phyloP scores from a whole-genome alignment of 2,329 filamentous ascomycete species.

The Colletotrichum caudatum region DNA sequence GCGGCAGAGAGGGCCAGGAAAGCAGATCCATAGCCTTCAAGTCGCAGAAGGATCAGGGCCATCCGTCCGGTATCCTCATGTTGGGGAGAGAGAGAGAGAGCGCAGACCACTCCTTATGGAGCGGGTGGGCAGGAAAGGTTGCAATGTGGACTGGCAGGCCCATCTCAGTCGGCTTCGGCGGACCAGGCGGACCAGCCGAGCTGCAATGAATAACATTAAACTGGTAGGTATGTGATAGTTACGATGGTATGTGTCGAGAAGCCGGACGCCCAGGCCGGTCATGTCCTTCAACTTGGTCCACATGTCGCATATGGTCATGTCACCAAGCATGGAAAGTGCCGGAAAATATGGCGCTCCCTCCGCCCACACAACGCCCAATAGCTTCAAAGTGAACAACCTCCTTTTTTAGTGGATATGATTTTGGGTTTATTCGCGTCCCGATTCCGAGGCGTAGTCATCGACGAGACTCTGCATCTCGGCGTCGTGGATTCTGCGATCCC shows the following conservation, averaged over 20 bases:
- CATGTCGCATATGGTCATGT: slow-evolving; percentile 25
- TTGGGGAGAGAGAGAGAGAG: neutral
- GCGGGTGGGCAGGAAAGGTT: neutral
- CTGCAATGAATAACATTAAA: slow-evolving; percentile 31
- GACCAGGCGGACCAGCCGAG: slow-evolving; percentile 8
- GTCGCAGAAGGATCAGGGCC: neutral
- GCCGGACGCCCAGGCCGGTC: neutral
- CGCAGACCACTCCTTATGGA: neutral
- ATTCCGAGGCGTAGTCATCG: slow-evolving; percentile 41
- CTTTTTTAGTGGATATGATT: slow-evolving; percentile 5
- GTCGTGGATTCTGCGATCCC: slow-evolving; percentile 27
- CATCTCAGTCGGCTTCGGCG: neutral
- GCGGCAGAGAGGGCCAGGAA: neutral
- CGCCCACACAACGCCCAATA: slow-evolving; percentile 25
- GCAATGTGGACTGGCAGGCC: neutral
- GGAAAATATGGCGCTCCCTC: slow-evolving; percentile 15
- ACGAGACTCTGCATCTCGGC: slow-evolving; percentile 42
- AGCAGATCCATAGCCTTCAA: neutral
- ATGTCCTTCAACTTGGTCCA: slow-evolving; percentile 7
- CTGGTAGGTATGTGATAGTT: slow-evolving; percentile 24
- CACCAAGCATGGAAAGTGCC: slow-evolving; percentile 22
- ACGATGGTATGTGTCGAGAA: slow-evolving; percentile 10
- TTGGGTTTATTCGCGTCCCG: slow-evolving; percentile 24
- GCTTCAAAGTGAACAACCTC: slow-evolving; percentile 14
- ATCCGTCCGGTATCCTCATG: no score